Percentiles rank a stretch among this genome's conserved stretches.
Conservation (phyloP, 495 filamentous ascomycete species). For the Lineolata rhizophorae region DNA sequence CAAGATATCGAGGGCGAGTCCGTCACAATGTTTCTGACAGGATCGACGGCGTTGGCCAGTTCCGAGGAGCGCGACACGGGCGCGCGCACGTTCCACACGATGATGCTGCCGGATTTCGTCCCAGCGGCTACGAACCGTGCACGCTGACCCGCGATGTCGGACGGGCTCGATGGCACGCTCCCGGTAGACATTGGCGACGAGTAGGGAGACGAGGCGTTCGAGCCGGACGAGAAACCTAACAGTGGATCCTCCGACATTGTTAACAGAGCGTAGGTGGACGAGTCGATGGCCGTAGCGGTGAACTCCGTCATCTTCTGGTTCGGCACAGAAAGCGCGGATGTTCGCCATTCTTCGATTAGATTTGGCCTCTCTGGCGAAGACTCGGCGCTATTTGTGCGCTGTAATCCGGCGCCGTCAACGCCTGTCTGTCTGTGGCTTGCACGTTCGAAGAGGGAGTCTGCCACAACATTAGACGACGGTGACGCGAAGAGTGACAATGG, state of each 20-base stretch:
- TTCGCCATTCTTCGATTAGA: slow-evolving; percentile 35
- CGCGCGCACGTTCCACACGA: slow-evolving; percentile 69
- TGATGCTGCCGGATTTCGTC: slow-evolving; percentile 41
- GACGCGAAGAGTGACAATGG: too few relatives aligned
- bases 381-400: slow-evolving; percentile 4
- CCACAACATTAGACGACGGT: too few relatives aligned
- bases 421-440: too few relatives aligned
- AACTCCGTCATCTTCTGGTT: slow-evolving; percentile 24
- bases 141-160: slow-evolving; percentile 58
- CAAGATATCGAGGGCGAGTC: slow-evolving; percentile 77
- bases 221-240: slow-evolving; percentile 30
- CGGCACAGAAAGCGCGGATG: slow-evolving; percentile 29
- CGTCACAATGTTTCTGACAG: slow-evolving; percentile 66
- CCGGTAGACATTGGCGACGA: slow-evolving; percentile 32
- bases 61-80: slow-evolving; percentile 28
- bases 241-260: slow-evolving; percentile 59
- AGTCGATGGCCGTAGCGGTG: slow-evolving; percentile 53
- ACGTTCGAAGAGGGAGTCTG: too few relatives aligned
- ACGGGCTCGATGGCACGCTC: slow-evolving; percentile 18
- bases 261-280: slow-evolving; percentile 45
- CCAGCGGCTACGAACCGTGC: slow-evolving; percentile 65
- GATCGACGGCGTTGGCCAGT: slow-evolving; percentile 31
- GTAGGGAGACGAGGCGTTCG: slow-evolving; percentile 31
- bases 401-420: too few relatives aligned
- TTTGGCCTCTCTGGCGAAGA: slow-evolving; percentile 9